Percentiles rank a stretch among this genome's conserved stretches.
Evolutionary conservation across 768 basidiomycete species (phyloP).

Genomic region (Neoboletus magnificus): DNA sequence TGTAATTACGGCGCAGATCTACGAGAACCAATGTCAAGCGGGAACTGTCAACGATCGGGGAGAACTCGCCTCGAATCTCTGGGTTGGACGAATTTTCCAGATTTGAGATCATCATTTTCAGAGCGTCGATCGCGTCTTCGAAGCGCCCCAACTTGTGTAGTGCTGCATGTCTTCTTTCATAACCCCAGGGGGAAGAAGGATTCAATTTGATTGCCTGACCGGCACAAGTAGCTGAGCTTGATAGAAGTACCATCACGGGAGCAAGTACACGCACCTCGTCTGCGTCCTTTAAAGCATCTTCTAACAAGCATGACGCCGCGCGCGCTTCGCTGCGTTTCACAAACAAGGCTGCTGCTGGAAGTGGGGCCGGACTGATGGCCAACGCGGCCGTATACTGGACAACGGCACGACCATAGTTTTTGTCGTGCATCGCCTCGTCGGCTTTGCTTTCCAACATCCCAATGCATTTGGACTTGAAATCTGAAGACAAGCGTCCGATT

Average conservation of each 20-base stretch:
- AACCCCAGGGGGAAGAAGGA: slow-evolving; percentile 14
- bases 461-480: slow-evolving; percentile 6
- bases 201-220: slow-evolving; percentile 7
- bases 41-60: neutral
- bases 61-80: slow-evolving; percentile 10
- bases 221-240: neutral
- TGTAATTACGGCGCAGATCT: slow-evolving; percentile 11
- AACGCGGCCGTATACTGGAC: slow-evolving; percentile 12
- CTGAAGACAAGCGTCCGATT: neutral
- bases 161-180: slow-evolving; percentile 14
- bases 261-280: slow-evolving; percentile 8
- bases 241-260: neutral
- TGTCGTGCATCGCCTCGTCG: slow-evolving; percentile 2
- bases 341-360: neutral
- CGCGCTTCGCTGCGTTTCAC: slow-evolving; percentile 16
- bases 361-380: neutral
- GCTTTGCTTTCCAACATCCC: slow-evolving; percentile 4
- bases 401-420: slow-evolving; percentile 5
- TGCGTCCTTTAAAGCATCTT: slow-evolving; percentile 15
- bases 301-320: neutral
- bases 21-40: neutral
- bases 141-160: slow-evolving; percentile 12
- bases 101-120: slow-evolving; percentile 4
- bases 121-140: slow-evolving; percentile 5
- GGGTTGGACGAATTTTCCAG: slow-evolving; percentile 11